A percentile compares a stretch with the other conserved stretches of the same genome.
Evolutionary conservation across 805 yeast genomes (phyloP).

Genomic region (Candida dendrica): DNA sequence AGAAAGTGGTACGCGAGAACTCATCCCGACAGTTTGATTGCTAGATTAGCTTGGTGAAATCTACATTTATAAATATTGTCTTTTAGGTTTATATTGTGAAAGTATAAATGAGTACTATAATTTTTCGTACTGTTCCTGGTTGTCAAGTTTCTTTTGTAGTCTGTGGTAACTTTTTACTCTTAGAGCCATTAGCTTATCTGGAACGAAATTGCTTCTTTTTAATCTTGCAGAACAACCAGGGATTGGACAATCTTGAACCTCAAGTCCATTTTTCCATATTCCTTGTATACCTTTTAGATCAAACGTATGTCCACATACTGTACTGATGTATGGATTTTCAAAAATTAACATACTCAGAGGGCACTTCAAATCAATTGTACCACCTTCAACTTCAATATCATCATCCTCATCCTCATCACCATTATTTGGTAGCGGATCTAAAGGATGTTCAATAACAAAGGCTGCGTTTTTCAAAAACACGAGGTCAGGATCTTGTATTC

Average conservation of each 20-base stretch:
- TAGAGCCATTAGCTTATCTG: conserved; percentile 48
- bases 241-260: conserved; percentile 44
- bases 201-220: conserved; percentile 27
- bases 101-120: conserved; percentile 1
- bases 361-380: conserved; percentile 58
- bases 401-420: conserved; percentile 40
- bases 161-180: conserved; percentile 37
- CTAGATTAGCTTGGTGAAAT: conserved; percentile 35
- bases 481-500: conserved; percentile 4
- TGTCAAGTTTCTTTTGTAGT: conserved; percentile 10
- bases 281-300: conserved; percentile 40
- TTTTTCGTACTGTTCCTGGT: conserved; percentile 7
- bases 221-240: conserved; percentile 36
- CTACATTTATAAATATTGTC: no score
- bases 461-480: conserved; percentile 33
- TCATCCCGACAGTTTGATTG: conserved; percentile 31
- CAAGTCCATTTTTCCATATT: conserved; percentile 20
- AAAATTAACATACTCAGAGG: conserved; percentile 54
- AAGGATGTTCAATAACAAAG: conserved; percentile 51
- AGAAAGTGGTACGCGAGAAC: conserved; percentile 31
- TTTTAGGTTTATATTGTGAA: no score
- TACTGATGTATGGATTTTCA: conserved; percentile 47
- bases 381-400: conserved; percentile 63
- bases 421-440: conserved; percentile 48
- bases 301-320: conserved; percentile 54